Evolutionary conservation across 164 flowering plant genomes (phyloP).

Genomic region (Santalum album): DNA sequence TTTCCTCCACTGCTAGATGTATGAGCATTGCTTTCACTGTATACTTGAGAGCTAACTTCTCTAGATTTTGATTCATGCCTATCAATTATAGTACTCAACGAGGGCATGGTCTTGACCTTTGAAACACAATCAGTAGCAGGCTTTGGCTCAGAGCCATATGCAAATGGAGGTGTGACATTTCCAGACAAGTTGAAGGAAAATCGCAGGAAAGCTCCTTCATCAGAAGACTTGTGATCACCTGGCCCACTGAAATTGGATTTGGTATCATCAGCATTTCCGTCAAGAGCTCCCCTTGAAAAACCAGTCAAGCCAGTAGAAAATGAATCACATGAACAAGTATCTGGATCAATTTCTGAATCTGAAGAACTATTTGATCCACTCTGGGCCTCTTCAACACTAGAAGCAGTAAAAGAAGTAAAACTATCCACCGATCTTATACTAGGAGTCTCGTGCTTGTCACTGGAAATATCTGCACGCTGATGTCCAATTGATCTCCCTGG

Average conservation of each 20-base stretch:
- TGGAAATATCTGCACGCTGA: conserved; percentile 10
- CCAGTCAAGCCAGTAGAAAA: conserved; percentile 22
- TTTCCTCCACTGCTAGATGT: conserved; percentile 1
- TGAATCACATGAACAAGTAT: conserved; percentile 17
- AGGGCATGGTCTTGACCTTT: conserved; percentile 9
- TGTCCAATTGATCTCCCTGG: conserved; percentile 16
- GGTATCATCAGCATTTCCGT: conserved; percentile 10
- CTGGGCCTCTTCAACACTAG: conserved; percentile 12
- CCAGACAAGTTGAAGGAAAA: conserved; percentile 27
- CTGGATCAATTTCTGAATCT: conserved; percentile 9
- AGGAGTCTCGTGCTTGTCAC: conserved; percentile 9
- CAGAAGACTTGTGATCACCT: conserved; percentile 14
- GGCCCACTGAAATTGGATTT: conserved; percentile 12
- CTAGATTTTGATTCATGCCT: conserved; percentile 18
- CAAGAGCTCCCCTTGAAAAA: conserved; percentile 32
- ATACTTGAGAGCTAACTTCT: conserved; percentile 14
- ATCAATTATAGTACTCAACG: conserved; percentile 9
- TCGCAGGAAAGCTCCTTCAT: conserved; percentile 17
- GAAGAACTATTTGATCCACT: conserved; percentile 16
- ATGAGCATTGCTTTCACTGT: conserved; percentile 19
- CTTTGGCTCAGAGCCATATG: conserved; percentile 11
- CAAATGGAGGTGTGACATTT: conserved; percentile 13
- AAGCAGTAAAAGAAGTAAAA: conserved; percentile 8
- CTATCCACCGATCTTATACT: conserved; percentile 14
- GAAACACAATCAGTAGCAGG: conserved; percentile 3